A percentile compares a stretch with the other conserved stretches of the same genome.
Evolutionary conservation across 371 early-diverging fungal species (phyloP).

Genomic region (Apophysomyces variabilis): DNA sequence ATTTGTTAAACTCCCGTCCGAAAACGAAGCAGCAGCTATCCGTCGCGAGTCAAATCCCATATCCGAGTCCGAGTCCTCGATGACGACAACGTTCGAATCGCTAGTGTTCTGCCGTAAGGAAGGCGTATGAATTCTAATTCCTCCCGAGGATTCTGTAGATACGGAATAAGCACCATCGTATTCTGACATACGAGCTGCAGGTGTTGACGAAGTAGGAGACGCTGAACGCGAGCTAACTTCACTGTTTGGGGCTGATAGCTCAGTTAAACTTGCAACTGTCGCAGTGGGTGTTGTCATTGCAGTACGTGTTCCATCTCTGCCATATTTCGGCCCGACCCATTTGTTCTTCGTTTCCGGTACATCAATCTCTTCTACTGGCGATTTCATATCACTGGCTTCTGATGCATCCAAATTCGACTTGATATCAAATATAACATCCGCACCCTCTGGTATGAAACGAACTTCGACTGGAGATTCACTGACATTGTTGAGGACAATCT

Average conservation of each 20-base stretch:
- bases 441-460: slow-evolving; percentile 79
- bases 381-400: slow-evolving; percentile 6
- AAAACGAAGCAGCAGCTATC: background rate
- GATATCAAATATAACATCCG: slow-evolving; percentile 72
- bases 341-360: background rate
- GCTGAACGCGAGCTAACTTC: slow-evolving; percentile 58
- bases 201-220: slow-evolving; percentile 41
- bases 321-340: slow-evolving; percentile 19
- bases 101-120: background rate
- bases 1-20: background rate
- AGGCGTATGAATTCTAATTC: slow-evolving; percentile 17
- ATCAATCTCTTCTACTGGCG: slow-evolving; percentile 11
- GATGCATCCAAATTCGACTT: slow-evolving; percentile 28
- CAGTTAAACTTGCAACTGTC: slow-evolving; percentile 44
- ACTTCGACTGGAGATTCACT: slow-evolving; percentile 81
- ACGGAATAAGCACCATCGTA: slow-evolving; percentile 14
- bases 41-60: slow-evolving; percentile 2
- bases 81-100: background rate
- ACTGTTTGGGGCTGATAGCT: slow-evolving; percentile 58
- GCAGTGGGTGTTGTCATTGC: slow-evolving; percentile 30
- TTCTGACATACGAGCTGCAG: slow-evolving; percentile 14
- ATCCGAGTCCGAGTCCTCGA: slow-evolving; percentile 2
- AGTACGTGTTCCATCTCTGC: slow-evolving; percentile 14
- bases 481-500: slow-evolving; percentile 84
- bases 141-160: background rate